Percentiles rank a stretch among this genome's conserved stretches.
Conservation (phyloP, 2,329 filamentous ascomycete genomes). For the Byssoonygena ceratinophila region DNA sequence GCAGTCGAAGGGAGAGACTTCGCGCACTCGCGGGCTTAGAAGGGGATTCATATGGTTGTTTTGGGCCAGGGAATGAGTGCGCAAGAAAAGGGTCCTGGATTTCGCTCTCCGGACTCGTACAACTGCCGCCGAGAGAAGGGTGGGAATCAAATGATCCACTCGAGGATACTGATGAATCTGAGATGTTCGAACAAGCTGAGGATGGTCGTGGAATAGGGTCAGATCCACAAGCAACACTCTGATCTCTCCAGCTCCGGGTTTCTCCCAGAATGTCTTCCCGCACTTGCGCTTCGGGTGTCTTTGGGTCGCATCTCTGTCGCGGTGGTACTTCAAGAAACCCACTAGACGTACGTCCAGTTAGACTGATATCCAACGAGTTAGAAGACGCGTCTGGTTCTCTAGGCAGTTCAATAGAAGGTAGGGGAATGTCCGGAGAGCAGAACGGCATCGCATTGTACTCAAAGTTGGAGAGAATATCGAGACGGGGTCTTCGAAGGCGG, state of each 20-base stretch:
- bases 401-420: conserved; percentile 37
- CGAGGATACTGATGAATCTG: conserved; percentile 53
- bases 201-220: conserved; percentile 44
- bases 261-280: conserved; percentile 29
- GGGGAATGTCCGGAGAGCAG: conserved; percentile 30
- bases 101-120: conserved; percentile 52
- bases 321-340: conserved; percentile 33
- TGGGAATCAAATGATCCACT: conserved; percentile 47
- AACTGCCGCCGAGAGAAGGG: conserved; percentile 49
- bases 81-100: conserved; percentile 45
- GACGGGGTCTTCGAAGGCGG: conserved; percentile 32
- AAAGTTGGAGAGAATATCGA: conserved; percentile 28
- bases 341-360: conserved; percentile 22
- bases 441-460: conserved; percentile 27
- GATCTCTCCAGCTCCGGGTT: conserved; percentile 25
- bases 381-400: conserved; percentile 5
- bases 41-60: conserved; percentile 32
- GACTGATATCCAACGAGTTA: conserved; percentile 13
- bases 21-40: conserved; percentile 25
- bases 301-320: conserved; percentile 30
- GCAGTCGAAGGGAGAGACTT: conserved; percentile 20
- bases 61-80: conserved; percentile 32
- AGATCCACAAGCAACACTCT: conserved; percentile 27
- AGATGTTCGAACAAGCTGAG: conserved; percentile 49
- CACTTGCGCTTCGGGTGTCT: conserved; percentile 39